Percentiles rank a stretch among this genome's conserved stretches.
phyloP scores from a whole-genome alignment of 768 basidiomycete genomes.

The Russula foetens region DNA sequence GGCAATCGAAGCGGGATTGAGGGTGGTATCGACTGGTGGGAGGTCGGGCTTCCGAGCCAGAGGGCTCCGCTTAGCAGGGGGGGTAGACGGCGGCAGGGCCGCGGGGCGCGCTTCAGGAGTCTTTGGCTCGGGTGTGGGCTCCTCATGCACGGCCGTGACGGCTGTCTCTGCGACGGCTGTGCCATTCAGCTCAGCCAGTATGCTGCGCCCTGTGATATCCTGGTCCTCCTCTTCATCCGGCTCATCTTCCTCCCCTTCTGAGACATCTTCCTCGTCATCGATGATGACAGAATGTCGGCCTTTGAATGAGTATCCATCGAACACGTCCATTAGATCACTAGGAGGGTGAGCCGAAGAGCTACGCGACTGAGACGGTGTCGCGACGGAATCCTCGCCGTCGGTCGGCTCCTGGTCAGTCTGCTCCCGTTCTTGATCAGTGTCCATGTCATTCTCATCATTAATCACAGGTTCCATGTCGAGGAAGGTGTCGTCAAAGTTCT shows the following conservation, averaged over 20 bases:
- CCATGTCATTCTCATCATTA: constrained; percentile 61
- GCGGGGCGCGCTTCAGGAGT: constrained; percentile 62
- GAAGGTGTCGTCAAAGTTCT: constrained; percentile 97
- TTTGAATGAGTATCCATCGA: constrained; percentile 93
- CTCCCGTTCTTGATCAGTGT: constrained; percentile 62
- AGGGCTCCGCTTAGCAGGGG: constrained; percentile 13
- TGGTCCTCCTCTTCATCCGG: constrained; percentile 36
- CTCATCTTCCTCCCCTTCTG: constrained; percentile 43
- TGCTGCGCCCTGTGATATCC: constrained; percentile 18
- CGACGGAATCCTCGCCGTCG: constrained; percentile 67
- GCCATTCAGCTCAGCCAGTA: constrained; percentile 16
- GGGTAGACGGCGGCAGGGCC: constrained; percentile 24
- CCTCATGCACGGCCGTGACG: constrained; percentile 28
- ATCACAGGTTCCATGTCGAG: constrained; percentile 92
- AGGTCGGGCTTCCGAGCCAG: not conserved
- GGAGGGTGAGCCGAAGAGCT: constrained; percentile 56
- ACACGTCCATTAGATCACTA: constrained; percentile 65
- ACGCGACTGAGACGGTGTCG: constrained; percentile 75
- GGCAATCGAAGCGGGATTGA: constrained; percentile 6
- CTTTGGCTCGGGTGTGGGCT: constrained; percentile 48
- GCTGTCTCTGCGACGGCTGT: constrained; percentile 23
- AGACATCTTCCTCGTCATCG: constrained; percentile 45
- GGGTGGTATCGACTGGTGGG: constrained; percentile 2
- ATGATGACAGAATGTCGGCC: constrained; percentile 74
- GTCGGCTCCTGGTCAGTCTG: constrained; percentile 64